Evolutionary conservation across 1,284 basidiomycete species (phyloP), one percentile per base, ranked within the genome.

Genomic region (Cronartium quercuum): DNA sequence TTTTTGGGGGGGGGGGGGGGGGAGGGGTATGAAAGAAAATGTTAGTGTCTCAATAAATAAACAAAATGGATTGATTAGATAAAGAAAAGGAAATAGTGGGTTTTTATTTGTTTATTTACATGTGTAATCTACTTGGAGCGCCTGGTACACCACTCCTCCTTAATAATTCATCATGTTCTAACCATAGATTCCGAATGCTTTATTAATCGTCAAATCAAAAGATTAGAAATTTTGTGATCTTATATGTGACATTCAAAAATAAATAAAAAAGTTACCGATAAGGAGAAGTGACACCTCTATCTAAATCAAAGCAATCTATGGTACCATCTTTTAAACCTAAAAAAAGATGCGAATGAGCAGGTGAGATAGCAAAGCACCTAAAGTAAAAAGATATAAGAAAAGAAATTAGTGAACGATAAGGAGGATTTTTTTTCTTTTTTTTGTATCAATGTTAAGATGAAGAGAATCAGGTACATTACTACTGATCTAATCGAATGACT

Each of bases 311-410:
- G 6, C 80, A 77, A 60, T 84, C 83, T n/a, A 84, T 80, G 1
- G 82, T 81, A 1, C 83, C 83, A 68, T 84, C 83, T 62, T 82
- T 78, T 18, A 82, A 78, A 73, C 81, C 79, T 41, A 82, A 76
- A 84, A 89, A 80, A 80, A 92, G 88, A 83, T 91, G 90, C 9
- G 86, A 85, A 80, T 91, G 90, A n/a, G 86, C 87, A 0, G 90
- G 87, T 0, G 89, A 90, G n/a, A 88, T 80, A 15, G 86, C 84
- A 66, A 90, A 78, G 61, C 84, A 87, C 76, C 88, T 89, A 77
- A 68, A 61, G 41, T 29, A 38, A 38, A 62, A 10, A 44, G 15
- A 35, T 34, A 47, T 21, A 47, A n/a, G 44, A 66, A 57, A 77
- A 35, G 76, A 75, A 76, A 79, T 80, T 38, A 80, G 76, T 2